Conservation (phyloP, 129 eudicot species). For the Tagetes patula region DNA sequence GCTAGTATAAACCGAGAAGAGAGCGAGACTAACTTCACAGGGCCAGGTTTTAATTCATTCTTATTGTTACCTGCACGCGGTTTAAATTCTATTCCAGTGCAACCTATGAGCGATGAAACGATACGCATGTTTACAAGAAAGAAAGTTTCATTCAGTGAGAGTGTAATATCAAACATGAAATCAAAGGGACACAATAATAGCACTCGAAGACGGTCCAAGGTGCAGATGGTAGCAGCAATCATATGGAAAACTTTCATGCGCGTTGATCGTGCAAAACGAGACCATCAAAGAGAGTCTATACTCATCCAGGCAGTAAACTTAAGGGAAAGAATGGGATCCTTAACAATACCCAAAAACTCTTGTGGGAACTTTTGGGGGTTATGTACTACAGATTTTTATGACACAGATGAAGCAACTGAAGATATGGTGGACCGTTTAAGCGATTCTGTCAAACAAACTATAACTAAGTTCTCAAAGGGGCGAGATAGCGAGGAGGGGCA, state of each 20-base stretch:
- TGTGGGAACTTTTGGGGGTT: not conserved
- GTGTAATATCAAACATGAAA: not conserved
- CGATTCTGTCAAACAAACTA: not conserved
- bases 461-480: not conserved
- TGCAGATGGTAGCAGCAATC: not conserved
- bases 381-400: not conserved
- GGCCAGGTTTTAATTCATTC: not conserved
- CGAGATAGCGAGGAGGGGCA: not conserved
- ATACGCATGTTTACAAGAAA: not conserved
- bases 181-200: not conserved
- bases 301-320: not conserved
- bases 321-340: not conserved
- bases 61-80: not conserved
- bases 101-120: not conserved
- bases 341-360: not conserved
- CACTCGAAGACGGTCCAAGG: not conserved
- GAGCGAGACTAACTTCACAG: not conserved
- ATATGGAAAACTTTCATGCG: not conserved
- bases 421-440: not conserved
- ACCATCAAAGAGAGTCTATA: not conserved
- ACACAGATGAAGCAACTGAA: not conserved
- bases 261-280: not conserved
- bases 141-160: not conserved
- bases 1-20: not conserved
- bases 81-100: not conserved